Conservation (phyloP, 1,284 basidiomycete genomes). For the Leccinum griseonigrum region DNA sequence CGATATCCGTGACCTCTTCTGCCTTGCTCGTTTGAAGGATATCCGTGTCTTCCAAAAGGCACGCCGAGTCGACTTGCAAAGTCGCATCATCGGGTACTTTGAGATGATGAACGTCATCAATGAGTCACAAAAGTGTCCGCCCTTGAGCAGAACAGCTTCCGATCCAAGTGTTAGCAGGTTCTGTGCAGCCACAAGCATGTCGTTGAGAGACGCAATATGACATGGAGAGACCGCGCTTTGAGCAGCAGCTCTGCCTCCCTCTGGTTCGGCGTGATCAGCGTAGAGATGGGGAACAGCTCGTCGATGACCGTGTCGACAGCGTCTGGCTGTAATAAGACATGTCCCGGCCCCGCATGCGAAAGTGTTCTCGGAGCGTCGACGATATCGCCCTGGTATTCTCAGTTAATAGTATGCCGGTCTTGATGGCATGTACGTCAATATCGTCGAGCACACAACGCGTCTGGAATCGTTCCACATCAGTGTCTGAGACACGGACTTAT, state of each 20-base stretch:
- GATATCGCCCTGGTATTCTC: conserved; percentile 46
- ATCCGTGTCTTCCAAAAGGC: conserved; percentile 55
- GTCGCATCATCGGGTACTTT: not conserved
- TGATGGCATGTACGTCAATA: conserved; percentile 73
- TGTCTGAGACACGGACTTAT: not conserved
- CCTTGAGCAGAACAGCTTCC: conserved; percentile 78
- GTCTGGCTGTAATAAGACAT: conserved; percentile 68
- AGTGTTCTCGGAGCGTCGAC: conserved; percentile 42
- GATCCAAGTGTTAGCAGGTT: conserved; percentile 52
- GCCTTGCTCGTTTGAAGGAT: conserved; percentile 42
- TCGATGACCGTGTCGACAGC: conserved; percentile 62
- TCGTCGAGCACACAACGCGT: conserved; percentile 59
- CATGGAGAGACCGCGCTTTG: conserved; percentile 32
- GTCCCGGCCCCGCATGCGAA: conserved; percentile 45
- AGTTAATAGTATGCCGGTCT: conserved; percentile 95
- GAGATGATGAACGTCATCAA: conserved; percentile 12
- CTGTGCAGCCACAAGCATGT: conserved; percentile 64
- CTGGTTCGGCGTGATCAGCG: conserved; percentile 86
- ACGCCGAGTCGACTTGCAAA: conserved; percentile 33
- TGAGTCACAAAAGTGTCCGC: conserved; percentile 68
- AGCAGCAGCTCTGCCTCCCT: conserved; percentile 77
- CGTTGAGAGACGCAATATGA: conserved; percentile 49
- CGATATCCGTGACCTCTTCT: conserved; percentile 36
- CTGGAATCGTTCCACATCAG: conserved; percentile 38
- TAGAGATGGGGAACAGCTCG: conserved; percentile 71